Evolutionary conservation across 2,329 filamentous ascomycete genomes (phyloP).

Genomic region (Neofusicoccum sp.): DNA sequence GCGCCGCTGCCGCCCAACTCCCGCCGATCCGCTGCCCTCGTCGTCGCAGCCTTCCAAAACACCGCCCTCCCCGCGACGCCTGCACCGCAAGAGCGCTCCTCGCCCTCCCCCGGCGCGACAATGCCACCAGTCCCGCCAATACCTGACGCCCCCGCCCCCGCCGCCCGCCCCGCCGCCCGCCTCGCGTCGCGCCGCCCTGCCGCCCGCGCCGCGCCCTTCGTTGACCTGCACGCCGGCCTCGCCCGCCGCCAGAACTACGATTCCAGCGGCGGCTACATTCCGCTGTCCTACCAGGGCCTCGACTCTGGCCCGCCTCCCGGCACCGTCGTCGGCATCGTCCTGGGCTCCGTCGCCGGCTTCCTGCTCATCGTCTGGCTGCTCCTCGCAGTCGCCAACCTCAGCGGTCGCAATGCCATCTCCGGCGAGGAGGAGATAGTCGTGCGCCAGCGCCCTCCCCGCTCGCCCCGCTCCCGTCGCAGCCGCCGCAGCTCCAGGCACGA

Average conservation of each 20-base stretch:
- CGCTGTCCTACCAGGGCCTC: constrained; percentile 58
- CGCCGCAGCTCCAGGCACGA: constrained; percentile 31
- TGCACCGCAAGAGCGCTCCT: neutral
- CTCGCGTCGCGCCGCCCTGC: neutral
- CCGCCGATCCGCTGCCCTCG: neutral
- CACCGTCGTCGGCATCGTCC: constrained; percentile 59
- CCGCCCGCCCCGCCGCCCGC: neutral
- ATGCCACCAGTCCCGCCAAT: constrained; percentile 4
- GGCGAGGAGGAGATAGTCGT: constrained; percentile 61
- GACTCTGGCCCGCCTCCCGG: constrained; percentile 54
- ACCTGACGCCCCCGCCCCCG: neutral
- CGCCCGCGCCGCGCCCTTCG: neutral
- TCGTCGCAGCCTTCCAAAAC: neutral
- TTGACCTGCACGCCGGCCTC: neutral
- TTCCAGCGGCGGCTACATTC: constrained; percentile 51
- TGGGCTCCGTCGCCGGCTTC: constrained; percentile 55
- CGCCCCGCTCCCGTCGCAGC: constrained; percentile 31
- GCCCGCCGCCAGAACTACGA: constrained; percentile 18
- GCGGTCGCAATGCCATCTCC: constrained; percentile 41
- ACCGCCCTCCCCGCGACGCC: neutral
- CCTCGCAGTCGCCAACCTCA: constrained; percentile 39
- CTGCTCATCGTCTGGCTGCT: constrained; percentile 54
- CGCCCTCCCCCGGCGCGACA: neutral
- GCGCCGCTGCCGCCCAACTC: neutral
- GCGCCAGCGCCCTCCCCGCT: constrained; percentile 28